Evolutionary conservation across 1,139 yeast species (phyloP).

Genomic region (Geotrichum phurueaensis): DNA sequence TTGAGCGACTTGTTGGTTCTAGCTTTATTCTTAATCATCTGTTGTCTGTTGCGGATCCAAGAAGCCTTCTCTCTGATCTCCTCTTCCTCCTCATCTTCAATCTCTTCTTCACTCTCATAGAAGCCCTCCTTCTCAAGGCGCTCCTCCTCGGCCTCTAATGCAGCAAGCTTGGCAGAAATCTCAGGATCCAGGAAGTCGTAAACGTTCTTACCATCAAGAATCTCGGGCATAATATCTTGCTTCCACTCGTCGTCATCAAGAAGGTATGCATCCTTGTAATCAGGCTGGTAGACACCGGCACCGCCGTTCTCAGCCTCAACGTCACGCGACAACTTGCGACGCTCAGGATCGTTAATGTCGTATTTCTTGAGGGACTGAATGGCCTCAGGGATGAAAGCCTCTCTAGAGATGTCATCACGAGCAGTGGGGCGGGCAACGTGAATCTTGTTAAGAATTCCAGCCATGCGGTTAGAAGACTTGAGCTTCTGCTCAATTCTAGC

Average conservation of each 20-base stretch:
- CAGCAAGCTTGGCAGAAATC: slow-evolving; percentile 85
- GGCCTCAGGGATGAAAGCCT: slow-evolving; percentile 76
- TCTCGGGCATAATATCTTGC: slow-evolving; percentile 94
- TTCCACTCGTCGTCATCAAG: slow-evolving; percentile 97
- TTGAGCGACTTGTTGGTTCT: slow-evolving; percentile 81
- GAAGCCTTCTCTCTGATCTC: slow-evolving; percentile 81
- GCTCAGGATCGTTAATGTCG: slow-evolving; percentile 73
- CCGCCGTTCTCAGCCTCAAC: slow-evolving; percentile 94
- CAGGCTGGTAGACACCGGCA: slow-evolving; percentile 94
- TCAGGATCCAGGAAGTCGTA: slow-evolving; percentile 97
- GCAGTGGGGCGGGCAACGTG: slow-evolving; percentile 88
- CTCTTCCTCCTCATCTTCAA: slow-evolving; percentile 52
- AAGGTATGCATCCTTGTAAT: slow-evolving; percentile 83
- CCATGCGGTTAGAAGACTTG: slow-evolving; percentile 87
- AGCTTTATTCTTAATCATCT: slow-evolving; percentile 84
- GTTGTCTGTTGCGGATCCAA: slow-evolving; percentile 95
- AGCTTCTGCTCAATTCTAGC: slow-evolving; percentile 95
- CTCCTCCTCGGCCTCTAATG: slow-evolving; percentile 96
- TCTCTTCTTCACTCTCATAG: slow-evolving; percentile 70
- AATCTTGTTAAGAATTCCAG: slow-evolving; percentile 85
- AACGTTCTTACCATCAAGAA: slow-evolving; percentile 91
- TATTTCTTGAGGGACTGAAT: slow-evolving; percentile 56
- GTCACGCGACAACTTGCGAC: slow-evolving; percentile 79
- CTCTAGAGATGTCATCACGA: slow-evolving; percentile 76
- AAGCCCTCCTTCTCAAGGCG: slow-evolving; percentile 89